These are phyloP conservation scores for Hypholoma fasciculare DNA, from an alignment of 768 basidiomycete species.

Conservation along the genomic window DNA sequence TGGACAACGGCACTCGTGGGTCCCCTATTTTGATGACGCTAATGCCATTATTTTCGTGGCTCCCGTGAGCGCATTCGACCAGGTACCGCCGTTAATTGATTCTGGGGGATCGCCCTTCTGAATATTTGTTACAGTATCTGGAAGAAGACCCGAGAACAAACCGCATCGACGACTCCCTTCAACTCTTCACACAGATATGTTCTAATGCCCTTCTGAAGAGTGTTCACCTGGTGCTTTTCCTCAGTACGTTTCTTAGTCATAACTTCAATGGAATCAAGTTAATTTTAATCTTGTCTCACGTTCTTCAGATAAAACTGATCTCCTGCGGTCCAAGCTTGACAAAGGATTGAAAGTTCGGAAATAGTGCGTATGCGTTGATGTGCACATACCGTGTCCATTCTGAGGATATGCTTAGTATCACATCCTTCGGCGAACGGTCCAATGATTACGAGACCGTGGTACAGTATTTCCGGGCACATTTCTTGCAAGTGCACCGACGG, in stretches of 20 bases:
- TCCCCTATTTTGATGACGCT: conserved; percentile 75
- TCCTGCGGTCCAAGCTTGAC: conserved; percentile 71
- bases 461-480: conserved; percentile 87
- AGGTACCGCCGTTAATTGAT: conserved; percentile 36
- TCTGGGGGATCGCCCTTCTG: background rate
- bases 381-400: conserved; percentile 1
- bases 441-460: conserved; percentile 83
- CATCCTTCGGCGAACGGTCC: conserved; percentile 77
- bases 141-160: conserved; percentile 87
- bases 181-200: conserved; percentile 84
- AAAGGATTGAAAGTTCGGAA: conserved; percentile 70
- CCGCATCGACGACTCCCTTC: conserved; percentile 85
- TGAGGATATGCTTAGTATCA: conserved; percentile 49
- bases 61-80: conserved; percentile 79
- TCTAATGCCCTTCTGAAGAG: conserved; percentile 78
- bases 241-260: conserved; percentile 40
- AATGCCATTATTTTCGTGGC: conserved; percentile 83
- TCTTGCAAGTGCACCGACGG: conserved; percentile 76
- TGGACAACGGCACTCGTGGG: conserved; percentile 76
- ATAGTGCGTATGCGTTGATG: conserved; percentile 53
- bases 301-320: conserved; percentile 71
- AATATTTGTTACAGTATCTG: conserved; percentile 55
- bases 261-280: background rate
- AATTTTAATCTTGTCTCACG: conserved; percentile 11
- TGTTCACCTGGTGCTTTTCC: conserved; percentile 59